These are phyloP conservation scores for Firmiana major DNA, from an alignment of 345 rosid genomes.

Conservation along the genomic window DNA sequence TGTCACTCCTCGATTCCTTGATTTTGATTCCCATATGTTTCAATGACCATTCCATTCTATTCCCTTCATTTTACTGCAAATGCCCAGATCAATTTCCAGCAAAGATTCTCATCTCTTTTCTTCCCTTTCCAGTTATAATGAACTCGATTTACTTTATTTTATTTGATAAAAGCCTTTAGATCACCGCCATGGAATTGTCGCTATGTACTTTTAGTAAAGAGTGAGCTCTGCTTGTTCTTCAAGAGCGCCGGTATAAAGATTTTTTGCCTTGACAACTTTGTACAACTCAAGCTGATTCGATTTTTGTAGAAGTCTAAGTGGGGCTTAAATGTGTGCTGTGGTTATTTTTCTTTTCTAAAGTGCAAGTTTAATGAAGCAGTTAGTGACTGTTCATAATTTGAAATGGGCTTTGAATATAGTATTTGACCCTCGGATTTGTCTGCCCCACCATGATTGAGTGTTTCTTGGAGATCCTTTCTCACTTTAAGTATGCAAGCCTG, in stretches of 20 bases:
- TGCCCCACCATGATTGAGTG: conserved; percentile 26
- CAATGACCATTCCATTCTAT: neutral
- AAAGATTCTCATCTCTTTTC: neutral
- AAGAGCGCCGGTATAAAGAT: neutral
- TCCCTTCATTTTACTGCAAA: neutral
- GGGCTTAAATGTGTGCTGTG: neutral
- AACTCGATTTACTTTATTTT: neutral
- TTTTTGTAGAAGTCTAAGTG: neutral
- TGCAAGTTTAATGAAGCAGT: neutral
- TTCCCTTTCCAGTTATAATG: neutral
- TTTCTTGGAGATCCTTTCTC: conserved; percentile 8
- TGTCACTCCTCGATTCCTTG: neutral
- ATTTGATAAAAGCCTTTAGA: neutral
- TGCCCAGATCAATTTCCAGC: neutral
- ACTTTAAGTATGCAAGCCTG: conserved; percentile 4
- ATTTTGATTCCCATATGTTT: neutral
- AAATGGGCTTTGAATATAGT: neutral
- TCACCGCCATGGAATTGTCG: neutral
- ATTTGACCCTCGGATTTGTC: neutral
- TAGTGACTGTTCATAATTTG: neutral
- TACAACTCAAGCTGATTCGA: neutral
- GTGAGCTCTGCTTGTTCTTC: neutral
- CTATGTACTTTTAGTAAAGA: neutral
- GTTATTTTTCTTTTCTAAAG: neutral
- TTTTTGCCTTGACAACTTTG: neutral